Base-by-base conservation (phyloP, 176 grass and related monocot species). In the Oryza punctata region DNA sequence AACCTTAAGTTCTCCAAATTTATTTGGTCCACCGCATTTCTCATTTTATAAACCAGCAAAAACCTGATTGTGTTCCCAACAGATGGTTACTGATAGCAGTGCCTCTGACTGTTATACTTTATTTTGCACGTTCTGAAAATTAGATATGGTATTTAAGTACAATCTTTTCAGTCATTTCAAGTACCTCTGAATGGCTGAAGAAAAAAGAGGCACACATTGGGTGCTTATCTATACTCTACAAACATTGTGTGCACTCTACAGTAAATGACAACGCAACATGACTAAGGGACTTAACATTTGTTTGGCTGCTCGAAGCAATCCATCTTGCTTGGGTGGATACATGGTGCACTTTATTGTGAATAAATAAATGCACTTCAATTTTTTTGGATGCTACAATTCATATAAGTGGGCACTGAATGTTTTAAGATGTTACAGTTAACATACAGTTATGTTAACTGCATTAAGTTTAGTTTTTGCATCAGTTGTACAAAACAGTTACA, bases 181-280 rank as follows among this genome's bases (percentile, higher is more conserved):
- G 9, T 70, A 67, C 54, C 12, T 29, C 2, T 38, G 38, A 76
- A 80, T 38, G 10, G 6, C 30, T 72, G 46, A 72, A 81, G 14
- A 18, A 60, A 18, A 60, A 41, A 80, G 23, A 18, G 16, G 7
- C 4, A 45, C 47, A 24, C n/a, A 10, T 15, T 30, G 3, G 63
- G 63, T 82, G 32, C 45, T 5, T 84, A 78, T 79, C 60, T 35
- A 73, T 81, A 29, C 33, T 46, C 24, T 69, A 61, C 41, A 81
- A 68, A 61, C 46, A 59, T 18, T 76, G 6, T 57, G 37, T 35
- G 15, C 35, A 37, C 35, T 37, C 6, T 37, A 7, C 16, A 54
- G 32, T 67, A 4, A 35, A 47, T 59, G 15, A 33, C 41, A 64
- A n/a, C 23, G 21, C 10, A 69, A 11, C 61, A 61, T 45, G 61